A percentile compares a stretch with the other conserved stretches of the same genome.
Conservation (phyloP, 192 early-diverging fungal species). For the Paraglomus occultum region DNA sequence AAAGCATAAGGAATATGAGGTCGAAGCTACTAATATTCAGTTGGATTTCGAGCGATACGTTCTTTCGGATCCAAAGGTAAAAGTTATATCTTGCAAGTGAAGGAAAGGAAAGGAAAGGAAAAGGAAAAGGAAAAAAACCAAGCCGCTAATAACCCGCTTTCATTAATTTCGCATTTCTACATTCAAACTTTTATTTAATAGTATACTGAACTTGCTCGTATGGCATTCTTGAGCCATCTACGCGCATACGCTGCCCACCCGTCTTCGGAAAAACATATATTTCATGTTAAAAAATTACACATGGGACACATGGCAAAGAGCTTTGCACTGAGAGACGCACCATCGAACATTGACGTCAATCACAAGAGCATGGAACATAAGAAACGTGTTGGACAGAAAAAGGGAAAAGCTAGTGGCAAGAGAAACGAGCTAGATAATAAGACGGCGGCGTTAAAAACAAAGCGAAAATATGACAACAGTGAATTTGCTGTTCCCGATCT, state of each 20-base stretch:
- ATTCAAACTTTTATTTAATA: constrained; percentile 27
- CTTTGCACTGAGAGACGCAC: constrained; percentile 95
- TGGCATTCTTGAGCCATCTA: constrained; percentile 84
- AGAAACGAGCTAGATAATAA: constrained; percentile 33
- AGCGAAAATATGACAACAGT: constrained; percentile 42
- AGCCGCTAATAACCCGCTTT: neutral
- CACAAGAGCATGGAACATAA: constrained; percentile 33
- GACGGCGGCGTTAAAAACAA: constrained; percentile 33
- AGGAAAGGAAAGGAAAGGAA: too few relatives aligned
- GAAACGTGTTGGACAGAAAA: constrained; percentile 37
- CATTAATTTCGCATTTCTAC: constrained; percentile 30
- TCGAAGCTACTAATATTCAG: constrained; percentile 50
- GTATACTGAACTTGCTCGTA: constrained; percentile 64
- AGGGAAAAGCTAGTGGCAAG: constrained; percentile 18
- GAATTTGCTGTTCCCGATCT: constrained; percentile 42
- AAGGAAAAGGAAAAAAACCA: neutral
- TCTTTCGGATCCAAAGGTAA: constrained; percentile 60
- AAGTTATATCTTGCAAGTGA: neutral
- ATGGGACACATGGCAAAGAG: constrained; percentile 95
- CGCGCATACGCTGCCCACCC: constrained; percentile 94
- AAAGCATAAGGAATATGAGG: constrained; percentile 52
- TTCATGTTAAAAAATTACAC: constrained; percentile 94
- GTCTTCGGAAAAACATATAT: constrained; percentile 81
- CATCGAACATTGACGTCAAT: constrained; percentile 50
- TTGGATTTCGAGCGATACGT: constrained; percentile 70